Evolutionary conservation across 306 rosid genomes (phyloP).

Genomic region (Benincasa hispida): DNA sequence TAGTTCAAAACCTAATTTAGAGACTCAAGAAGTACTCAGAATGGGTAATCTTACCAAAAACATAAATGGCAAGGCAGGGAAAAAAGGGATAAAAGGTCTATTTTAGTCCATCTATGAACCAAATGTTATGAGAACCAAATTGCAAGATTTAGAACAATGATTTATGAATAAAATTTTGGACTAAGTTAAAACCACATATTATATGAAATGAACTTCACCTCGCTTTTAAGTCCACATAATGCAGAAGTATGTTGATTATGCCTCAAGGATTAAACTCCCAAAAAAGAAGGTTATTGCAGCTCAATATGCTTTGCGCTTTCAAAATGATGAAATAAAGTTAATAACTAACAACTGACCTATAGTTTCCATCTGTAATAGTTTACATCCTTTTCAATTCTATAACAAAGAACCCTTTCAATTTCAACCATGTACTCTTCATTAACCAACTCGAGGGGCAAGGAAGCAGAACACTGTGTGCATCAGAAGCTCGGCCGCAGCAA

Average conservation of each 20-base stretch:
- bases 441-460: background rate
- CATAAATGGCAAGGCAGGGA: no score
- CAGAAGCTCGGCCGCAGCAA: conserved; percentile 20
- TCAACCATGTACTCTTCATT: background rate
- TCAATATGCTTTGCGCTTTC: background rate
- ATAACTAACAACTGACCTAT: background rate
- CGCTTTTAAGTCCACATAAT: background rate
- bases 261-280: background rate
- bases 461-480: background rate
- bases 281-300: background rate
- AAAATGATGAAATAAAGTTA: background rate
- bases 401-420: background rate
- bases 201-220: no score
- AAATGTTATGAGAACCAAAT: background rate
- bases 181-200: no score
- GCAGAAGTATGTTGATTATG: background rate
- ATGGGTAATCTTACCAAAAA: no score
- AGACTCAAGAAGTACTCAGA: no score
- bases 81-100: no score
- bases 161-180: background rate
- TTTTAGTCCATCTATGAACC: no score
- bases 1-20: no score
- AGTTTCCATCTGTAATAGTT: background rate
- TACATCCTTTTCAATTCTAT: background rate
- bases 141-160: background rate